Evolutionary conservation across 768 basidiomycete genomes (phyloP), one percentile per base, ranked within the genome.

Genomic region (Cyclocybe aegerita): DNA sequence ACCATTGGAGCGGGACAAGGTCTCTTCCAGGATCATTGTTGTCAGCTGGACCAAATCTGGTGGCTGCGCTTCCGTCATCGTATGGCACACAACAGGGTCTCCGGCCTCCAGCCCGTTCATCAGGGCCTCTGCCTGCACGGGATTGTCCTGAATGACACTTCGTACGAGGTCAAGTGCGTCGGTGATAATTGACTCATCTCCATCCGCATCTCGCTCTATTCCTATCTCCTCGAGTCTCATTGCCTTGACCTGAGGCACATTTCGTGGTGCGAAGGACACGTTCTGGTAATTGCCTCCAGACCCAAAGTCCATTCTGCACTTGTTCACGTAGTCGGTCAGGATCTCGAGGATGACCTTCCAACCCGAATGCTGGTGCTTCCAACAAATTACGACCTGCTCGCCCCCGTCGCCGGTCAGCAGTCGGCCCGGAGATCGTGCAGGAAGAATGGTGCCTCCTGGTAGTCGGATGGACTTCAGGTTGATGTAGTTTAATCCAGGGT

Each of bases 331-430:
- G 61, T 88, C 86, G 4, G 82, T 81, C 46, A 96, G 71, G 7
- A 95, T 70, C 57, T 93, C 93, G n/a, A 93, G 65, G 5, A 96
- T 68, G 10, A 96, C 65, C 55, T 81, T 87, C 94, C 94, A 97
- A 2, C 90, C 92, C 6, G 88, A 90, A 60, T 93, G 85, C 39
- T 83, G 74, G 55, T 88, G 85, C 54, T 86, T 77, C 94, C 94
- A 97, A 14, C 79, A 76, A 0, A 95, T 78, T 4, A 88, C 85
- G 15, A 86, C 69, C 12, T 81, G 73, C 16, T 90, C 88, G 1
- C 80, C 82, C 4, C 79, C 79, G 46, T 91, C 89, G 8, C 79
- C 77, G 54, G 83, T 91, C 32, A 95, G 73, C 15, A 93, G 73
- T 7, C 81, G 79, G 2, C 91, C 93, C 1, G 72, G 66, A 1